A percentile compares a stretch with the other conserved stretches of the same genome.
These are phyloP conservation scores for Alternaria brassicicola DNA, from an alignment of 2,329 filamentous ascomycete species.

Conservation along the genomic window DNA sequence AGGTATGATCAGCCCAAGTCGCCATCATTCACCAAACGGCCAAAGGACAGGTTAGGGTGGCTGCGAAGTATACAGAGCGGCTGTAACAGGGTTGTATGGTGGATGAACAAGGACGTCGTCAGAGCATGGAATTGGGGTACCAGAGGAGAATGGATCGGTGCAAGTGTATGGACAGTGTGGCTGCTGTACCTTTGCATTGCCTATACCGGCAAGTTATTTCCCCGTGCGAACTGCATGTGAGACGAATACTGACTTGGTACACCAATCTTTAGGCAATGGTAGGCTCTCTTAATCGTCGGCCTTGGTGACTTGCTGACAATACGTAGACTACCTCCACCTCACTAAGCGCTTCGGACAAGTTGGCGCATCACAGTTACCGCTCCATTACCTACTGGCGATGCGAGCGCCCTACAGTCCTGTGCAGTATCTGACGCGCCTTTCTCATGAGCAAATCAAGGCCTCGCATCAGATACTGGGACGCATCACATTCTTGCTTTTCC, in stretches of 20 bases:
- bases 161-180: conserved; percentile 59
- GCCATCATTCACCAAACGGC: conserved; percentile 48
- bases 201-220: no score
- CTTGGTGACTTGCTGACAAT: background rate
- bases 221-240: no score
- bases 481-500: conserved; percentile 58
- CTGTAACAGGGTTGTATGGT: conserved; percentile 48
- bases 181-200: conserved; percentile 57
- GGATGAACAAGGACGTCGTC: conserved; percentile 54
- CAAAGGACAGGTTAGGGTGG: conserved; percentile 32
- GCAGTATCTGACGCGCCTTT: conserved; percentile 58
- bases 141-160: conserved; percentile 58
- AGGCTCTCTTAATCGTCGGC: conserved; percentile 27
- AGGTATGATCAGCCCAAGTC: conserved; percentile 49
- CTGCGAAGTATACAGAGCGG: conserved; percentile 27
- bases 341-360: conserved; percentile 67
- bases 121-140: conserved; percentile 58
- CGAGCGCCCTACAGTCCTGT: conserved; percentile 59
- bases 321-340: conserved; percentile 65
- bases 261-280: no score
- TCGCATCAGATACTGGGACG: conserved; percentile 65
- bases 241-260: no score
- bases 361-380: conserved; percentile 62
- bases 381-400: conserved; percentile 64
- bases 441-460: conserved; percentile 62